phyloP scores from a whole-genome alignment of 106 monocot species.

The Allium fistulosum region DNA sequence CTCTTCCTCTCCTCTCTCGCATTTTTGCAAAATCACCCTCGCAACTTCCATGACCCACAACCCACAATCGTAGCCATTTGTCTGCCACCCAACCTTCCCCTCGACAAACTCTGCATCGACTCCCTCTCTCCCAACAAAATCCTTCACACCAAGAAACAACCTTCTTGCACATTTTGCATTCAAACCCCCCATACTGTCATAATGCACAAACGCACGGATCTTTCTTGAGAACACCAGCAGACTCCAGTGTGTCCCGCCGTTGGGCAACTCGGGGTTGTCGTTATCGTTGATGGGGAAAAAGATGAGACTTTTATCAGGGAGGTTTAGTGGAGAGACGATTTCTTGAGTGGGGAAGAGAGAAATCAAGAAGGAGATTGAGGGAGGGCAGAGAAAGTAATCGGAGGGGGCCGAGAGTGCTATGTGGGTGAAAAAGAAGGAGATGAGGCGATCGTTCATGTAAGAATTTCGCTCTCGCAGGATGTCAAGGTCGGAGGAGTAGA shows the following conservation, averaged over 20 bases:
- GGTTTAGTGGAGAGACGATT: slow-evolving; percentile 3
- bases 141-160: slow-evolving; percentile 27
- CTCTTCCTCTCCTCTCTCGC: slow-evolving; percentile 27
- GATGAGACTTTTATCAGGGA: slow-evolving; percentile 5
- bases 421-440: slow-evolving; percentile 17
- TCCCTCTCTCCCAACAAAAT: slow-evolving; percentile 14
- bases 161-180: slow-evolving; percentile 29
- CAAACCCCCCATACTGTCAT: slow-evolving; percentile 41
- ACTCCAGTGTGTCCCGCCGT: slow-evolving; percentile 85
- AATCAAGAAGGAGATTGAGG: slow-evolving; percentile 7
- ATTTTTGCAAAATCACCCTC: slow-evolving; percentile 13
- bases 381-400: neutral
- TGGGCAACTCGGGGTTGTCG: slow-evolving; percentile 14
- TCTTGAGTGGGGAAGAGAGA: slow-evolving; percentile 4
- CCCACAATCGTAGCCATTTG: slow-evolving; percentile 80
- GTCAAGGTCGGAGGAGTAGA: slow-evolving; percentile 5
- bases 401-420: neutral
- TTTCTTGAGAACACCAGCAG: slow-evolving; percentile 39
- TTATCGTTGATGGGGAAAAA: slow-evolving; percentile 38
- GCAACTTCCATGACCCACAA: slow-evolving; percentile 58
- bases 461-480: neutral
- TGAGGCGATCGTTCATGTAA: slow-evolving; percentile 12
- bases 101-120: slow-evolving; percentile 14
- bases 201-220: slow-evolving; percentile 47
- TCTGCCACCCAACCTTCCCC: slow-evolving; percentile 53